Evolutionary conservation across 352 stramenopile genomes (phyloP).

Genomic region (Blastocystis sp.): DNA sequence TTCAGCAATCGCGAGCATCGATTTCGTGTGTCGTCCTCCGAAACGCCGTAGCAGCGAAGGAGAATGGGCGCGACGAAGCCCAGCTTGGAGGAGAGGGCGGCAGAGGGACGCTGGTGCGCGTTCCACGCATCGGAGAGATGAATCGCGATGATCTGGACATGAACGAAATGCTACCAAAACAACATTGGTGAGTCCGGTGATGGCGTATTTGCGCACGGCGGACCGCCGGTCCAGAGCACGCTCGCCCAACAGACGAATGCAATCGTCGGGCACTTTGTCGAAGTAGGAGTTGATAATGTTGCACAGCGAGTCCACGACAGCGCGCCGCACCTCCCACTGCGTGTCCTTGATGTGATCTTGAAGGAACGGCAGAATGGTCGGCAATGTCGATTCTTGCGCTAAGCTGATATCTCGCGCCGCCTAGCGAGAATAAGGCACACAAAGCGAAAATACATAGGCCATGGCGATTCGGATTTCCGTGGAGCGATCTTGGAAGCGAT

Average conservation of each 20-base stretch:
- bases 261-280: background rate
- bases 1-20: slow-evolving; percentile 13
- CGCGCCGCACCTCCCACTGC: slow-evolving; percentile 10
- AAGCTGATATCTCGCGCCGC: background rate
- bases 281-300: background rate
- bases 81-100: background rate
- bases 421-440: background rate
- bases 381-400: background rate
- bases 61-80: background rate
- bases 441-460: background rate
- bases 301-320: background rate
- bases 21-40: slow-evolving; percentile 23
- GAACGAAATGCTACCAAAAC: background rate
- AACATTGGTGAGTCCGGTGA: slow-evolving; percentile 7
- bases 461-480: background rate
- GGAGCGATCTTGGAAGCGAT: background rate
- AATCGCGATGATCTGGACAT: background rate
- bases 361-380: background rate
- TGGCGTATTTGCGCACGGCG: slow-evolving; percentile 10
- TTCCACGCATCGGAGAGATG: slow-evolving; percentile 9
- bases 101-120: background rate
- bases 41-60: background rate
- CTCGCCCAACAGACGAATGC: background rate
- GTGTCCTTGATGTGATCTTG: background rate
- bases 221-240: background rate